A percentile compares a stretch with the other conserved stretches of the same genome.
Conservation (phyloP, 1,284 basidiomycete species). For the Puccinia sorghi region DNA sequence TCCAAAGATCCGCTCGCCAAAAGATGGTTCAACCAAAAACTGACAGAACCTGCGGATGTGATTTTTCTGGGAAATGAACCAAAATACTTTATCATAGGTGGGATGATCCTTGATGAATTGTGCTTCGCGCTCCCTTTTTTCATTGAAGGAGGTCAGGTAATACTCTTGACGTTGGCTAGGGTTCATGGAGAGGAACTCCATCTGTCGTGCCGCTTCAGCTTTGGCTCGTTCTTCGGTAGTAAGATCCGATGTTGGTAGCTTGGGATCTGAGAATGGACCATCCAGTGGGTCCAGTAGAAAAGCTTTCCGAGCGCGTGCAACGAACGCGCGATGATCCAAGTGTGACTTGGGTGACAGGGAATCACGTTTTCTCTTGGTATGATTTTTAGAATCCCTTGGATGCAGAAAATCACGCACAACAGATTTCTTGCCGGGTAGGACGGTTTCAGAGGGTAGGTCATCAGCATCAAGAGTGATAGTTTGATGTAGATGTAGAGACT, state of each 20-base stretch:
- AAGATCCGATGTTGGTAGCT: slow-evolving; percentile 3
- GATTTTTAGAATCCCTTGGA: slow-evolving; percentile 64
- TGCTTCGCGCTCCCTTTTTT: slow-evolving; percentile 76
- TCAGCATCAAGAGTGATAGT: slow-evolving; percentile 50
- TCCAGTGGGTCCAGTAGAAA: slow-evolving; percentile 27
- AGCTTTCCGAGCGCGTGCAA: slow-evolving; percentile 39
- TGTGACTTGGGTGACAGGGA: background rate
- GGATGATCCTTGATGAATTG: slow-evolving; percentile 88
- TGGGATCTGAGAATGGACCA: slow-evolving; percentile 8
- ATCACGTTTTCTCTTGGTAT: slow-evolving; percentile 66
- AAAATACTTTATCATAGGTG: slow-evolving; percentile 85
- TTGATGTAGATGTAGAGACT: slow-evolving; percentile 64
- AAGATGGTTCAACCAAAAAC: slow-evolving; percentile 75
- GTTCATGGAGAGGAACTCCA: slow-evolving; percentile 48
- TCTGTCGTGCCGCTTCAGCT: slow-evolving; percentile 36
- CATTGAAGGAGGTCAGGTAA: slow-evolving; percentile 65
- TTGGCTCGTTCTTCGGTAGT: slow-evolving; percentile 28
- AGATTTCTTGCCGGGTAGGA: slow-evolving; percentile 29
- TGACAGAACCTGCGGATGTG: slow-evolving; percentile 76
- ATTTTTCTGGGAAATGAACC: slow-evolving; percentile 82
- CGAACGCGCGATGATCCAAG: slow-evolving; percentile 22
- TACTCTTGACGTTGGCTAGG: slow-evolving; percentile 48
- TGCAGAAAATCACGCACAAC: slow-evolving; percentile 28
- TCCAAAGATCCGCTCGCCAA: slow-evolving; percentile 61
- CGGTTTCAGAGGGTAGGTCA: slow-evolving; percentile 50